phyloP scores from a whole-genome alignment of 768 basidiomycete genomes.

The Suillus lakei region DNA sequence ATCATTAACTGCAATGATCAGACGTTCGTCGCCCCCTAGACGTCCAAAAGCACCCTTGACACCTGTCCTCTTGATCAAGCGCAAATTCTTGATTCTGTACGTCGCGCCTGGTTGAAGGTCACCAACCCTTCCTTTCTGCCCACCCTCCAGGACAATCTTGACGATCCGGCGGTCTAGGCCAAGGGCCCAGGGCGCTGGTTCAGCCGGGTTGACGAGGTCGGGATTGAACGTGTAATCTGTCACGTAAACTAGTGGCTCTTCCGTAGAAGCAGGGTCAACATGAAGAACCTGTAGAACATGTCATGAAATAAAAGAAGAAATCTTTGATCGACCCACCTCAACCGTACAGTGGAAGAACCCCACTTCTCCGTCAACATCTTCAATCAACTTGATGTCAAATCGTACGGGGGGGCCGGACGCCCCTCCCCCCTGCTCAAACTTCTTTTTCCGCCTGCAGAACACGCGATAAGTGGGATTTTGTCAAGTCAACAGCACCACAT shows the following conservation, averaged over 20 bases:
- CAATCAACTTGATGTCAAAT: slow-evolving; percentile 52
- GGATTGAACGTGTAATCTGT: slow-evolving; percentile 68
- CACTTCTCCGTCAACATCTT: slow-evolving; percentile 46
- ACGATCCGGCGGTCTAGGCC: slow-evolving; percentile 56
- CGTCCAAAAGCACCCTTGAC: slow-evolving; percentile 23
- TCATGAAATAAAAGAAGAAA: background rate
- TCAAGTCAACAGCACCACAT: slow-evolving; percentile 23
- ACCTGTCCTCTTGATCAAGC: slow-evolving; percentile 42
- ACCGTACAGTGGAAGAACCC: slow-evolving; percentile 59
- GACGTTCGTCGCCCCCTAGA: slow-evolving; percentile 33
- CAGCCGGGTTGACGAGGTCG: slow-evolving; percentile 39
- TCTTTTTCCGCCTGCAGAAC: slow-evolving; percentile 52
- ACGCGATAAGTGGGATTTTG: slow-evolving; percentile 12
- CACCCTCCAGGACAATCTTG: slow-evolving; percentile 55
- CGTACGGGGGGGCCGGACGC: slow-evolving; percentile 28
- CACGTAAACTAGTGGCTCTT: slow-evolving; percentile 51
- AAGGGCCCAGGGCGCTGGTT: slow-evolving; percentile 41
- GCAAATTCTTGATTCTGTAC: slow-evolving; percentile 56
- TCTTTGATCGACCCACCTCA: slow-evolving; percentile 46
- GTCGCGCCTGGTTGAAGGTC: slow-evolving; percentile 45
- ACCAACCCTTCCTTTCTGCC: slow-evolving; percentile 46
- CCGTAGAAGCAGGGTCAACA: slow-evolving; percentile 35
- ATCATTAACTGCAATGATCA: slow-evolving; percentile 23
- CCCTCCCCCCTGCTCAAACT: slow-evolving; percentile 36
- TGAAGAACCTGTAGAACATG: slow-evolving; percentile 49